Conservation (phyloP, 108 stramenopile species). For the Parietichytrium sp. region DNA sequence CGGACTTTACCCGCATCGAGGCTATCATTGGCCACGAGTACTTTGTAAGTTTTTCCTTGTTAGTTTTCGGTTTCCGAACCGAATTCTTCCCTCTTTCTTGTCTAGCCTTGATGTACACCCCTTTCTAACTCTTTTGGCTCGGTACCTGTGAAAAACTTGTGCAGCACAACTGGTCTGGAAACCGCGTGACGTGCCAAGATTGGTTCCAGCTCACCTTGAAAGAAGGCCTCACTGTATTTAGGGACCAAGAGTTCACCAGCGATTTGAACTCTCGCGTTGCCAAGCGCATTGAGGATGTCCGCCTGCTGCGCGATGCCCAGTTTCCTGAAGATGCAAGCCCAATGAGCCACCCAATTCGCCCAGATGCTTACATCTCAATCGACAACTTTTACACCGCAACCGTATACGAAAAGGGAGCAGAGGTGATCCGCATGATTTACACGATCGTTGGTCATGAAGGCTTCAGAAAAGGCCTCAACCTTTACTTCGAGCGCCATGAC, state of each 20-base stretch:
- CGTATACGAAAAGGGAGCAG: slow-evolving; percentile 85
- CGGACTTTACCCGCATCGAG: slow-evolving; percentile 84
- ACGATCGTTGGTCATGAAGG: slow-evolving; percentile 80
- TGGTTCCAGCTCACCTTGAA: slow-evolving; percentile 98
- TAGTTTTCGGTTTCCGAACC: no score
- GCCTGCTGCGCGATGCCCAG: slow-evolving; percentile 75
- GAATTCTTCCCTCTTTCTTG: no score
- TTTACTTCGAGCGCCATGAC: slow-evolving; percentile 84
- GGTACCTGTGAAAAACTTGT: no score
- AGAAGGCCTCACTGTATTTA: slow-evolving; percentile 97
- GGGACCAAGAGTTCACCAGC: slow-evolving; percentile 84
- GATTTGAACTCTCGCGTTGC: slow-evolving; percentile 81
- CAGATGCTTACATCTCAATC: slow-evolving; percentile 88
- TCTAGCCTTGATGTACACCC: no score
- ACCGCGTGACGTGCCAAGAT: slow-evolving; percentile 94
- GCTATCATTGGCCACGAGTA: slow-evolving; percentile 87
- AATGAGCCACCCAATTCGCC: slow-evolving; percentile 94
- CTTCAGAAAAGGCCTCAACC: slow-evolving; percentile 94
- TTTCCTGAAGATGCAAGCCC: slow-evolving; percentile 71
- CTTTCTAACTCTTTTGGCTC: no score
- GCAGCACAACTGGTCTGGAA: slow-evolving; percentile 96
- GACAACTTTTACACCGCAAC: slow-evolving; percentile 74
- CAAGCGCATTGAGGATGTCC: slow-evolving; percentile 89
- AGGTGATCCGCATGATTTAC: slow-evolving; percentile 92
- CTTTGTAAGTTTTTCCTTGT: neutral